Base-by-base conservation (phyloP, 2,329 filamentous ascomycete species). In the Alternaria brassicicola region DNA sequence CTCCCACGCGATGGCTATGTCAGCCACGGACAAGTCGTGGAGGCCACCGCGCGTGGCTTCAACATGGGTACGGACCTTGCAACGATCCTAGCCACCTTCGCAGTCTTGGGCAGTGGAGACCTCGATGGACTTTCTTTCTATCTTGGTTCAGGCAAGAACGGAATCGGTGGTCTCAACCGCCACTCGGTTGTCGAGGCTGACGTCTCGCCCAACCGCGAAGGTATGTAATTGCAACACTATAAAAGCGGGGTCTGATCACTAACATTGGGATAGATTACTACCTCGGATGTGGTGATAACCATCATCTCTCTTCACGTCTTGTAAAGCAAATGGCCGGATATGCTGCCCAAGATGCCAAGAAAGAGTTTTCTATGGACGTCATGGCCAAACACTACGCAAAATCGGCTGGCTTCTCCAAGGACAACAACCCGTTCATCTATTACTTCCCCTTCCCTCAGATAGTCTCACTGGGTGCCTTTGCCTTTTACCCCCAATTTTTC, bases 391-490 rank as follows among this genome's bases (percentile, higher is more conserved):
- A 65, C 21, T 69, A 68, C 23, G 67, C 59, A 2, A 39, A 62
- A 25, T 79, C 81, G 2, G 83, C 83, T 61, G 63, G 81, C 9
- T 77, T 85, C 68, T 60, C 61, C 38, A 68, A 67, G 47, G 56
- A 58, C 54, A 55, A 83, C 81, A 13, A 84, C 81, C 6, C 81
- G 80, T 62, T 82, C 80, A 55, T 69, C 21, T 69, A 69, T 57
- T 67, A 67, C 61, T 68, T 67, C 28, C 63, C 65, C 13, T 69
- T 69, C 2, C 83, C 83, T 7, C 72, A 83, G 46, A 72, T 84
- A 35, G 79, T 79, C 4, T 78, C 80, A 1, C 79, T 83, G 28
- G 82, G 82, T 12, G 83, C 80, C 38, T 70, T 69, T 52, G 59
- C 65, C 53, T 71, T 70, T 58, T 66, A 69, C 33, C 67, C 64